phyloP scores from a whole-genome alignment of 164 flowering plant genomes.

The Chimonanthus salicifolius region DNA sequence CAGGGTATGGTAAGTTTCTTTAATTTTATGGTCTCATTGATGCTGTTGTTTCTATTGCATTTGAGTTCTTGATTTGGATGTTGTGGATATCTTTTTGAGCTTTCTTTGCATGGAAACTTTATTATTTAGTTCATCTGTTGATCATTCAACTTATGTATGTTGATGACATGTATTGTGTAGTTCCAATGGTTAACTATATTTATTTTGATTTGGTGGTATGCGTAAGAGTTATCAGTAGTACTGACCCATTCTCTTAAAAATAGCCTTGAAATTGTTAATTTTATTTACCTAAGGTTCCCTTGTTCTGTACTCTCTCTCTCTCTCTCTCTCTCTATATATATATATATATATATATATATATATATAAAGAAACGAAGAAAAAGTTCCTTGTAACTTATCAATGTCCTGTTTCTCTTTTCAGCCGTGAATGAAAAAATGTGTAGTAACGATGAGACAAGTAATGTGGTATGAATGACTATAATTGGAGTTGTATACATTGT shows the following conservation, averaged over 20 bases:
- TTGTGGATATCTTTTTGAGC: not conserved
- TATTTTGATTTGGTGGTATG: not conserved
- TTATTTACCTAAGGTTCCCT: not conserved
- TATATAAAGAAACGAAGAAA: too few relatives aligned
- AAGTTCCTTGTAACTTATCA: too few relatives aligned
- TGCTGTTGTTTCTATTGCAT: not conserved
- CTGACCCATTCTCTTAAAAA: not conserved
- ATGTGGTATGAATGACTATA: too few relatives aligned
- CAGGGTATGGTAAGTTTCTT: slow-evolving; percentile 97
- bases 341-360: too few relatives aligned
- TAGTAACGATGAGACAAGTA: not conserved
- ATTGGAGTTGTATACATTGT: too few relatives aligned
- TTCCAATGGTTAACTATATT: not conserved
- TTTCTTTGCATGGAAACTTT: not conserved
- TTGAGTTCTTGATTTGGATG: not conserved
- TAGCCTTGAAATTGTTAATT: not conserved
- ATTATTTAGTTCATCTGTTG: not conserved
- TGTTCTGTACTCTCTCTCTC: not conserved
- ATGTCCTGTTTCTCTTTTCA: not conserved
- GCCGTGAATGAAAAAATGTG: not conserved
- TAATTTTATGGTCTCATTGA: not conserved
- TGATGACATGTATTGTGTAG: not conserved
- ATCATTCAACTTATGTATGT: too few relatives aligned
- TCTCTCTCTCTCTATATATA: too few relatives aligned
- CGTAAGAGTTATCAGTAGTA: too few relatives aligned